phyloP scores from a whole-genome alignment of 768 basidiomycete genomes.

The Ephemerocybe angulata region DNA sequence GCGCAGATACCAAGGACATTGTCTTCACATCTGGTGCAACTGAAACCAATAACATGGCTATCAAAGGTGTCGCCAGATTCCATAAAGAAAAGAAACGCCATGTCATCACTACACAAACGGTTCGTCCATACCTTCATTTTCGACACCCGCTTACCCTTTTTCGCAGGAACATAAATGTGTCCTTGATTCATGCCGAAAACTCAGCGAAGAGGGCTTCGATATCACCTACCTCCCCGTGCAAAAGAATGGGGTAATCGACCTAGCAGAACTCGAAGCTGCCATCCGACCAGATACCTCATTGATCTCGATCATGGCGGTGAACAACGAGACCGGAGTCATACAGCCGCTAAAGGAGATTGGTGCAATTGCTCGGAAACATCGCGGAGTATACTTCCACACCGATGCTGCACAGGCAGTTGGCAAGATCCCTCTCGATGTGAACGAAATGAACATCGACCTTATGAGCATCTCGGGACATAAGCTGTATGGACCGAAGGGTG shows the following conservation, averaged over 20 bases:
- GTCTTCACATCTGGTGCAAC: slow-evolving; percentile 98
- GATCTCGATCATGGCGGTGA: slow-evolving; percentile 98
- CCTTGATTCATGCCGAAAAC: slow-evolving; percentile 92
- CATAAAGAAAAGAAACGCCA: slow-evolving; percentile 92
- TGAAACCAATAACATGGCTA: slow-evolving; percentile 95
- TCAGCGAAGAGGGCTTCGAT: slow-evolving; percentile 96
- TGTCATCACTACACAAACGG: slow-evolving; percentile 92
- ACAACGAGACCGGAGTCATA: slow-evolving; percentile 99
- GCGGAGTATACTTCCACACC: slow-evolving; percentile 92
- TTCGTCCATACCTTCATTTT: slow-evolving; percentile 21
- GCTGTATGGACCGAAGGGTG: slow-evolving; percentile 95
- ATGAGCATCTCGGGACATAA: slow-evolving; percentile 98
- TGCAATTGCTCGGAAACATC: slow-evolving; percentile 76
- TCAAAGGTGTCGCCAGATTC: slow-evolving; percentile 96
- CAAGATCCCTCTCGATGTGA: slow-evolving; percentile 89
- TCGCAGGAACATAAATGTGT: slow-evolving; percentile 99
- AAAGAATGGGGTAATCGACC: slow-evolving; percentile 74
- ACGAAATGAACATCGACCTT: slow-evolving; percentile 91
- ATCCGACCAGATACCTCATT: slow-evolving; percentile 91
- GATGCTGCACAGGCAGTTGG: slow-evolving; percentile 96
- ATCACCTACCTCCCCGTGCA: slow-evolving; percentile 96
- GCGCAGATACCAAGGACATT: slow-evolving; percentile 93
- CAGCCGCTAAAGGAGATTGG: slow-evolving; percentile 97
- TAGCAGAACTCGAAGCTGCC: slow-evolving; percentile 77
- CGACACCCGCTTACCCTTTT: neutral